Base-by-base conservation (phyloP, 352 stramenopile species). In the Elongisporangium senticosum region DNA sequence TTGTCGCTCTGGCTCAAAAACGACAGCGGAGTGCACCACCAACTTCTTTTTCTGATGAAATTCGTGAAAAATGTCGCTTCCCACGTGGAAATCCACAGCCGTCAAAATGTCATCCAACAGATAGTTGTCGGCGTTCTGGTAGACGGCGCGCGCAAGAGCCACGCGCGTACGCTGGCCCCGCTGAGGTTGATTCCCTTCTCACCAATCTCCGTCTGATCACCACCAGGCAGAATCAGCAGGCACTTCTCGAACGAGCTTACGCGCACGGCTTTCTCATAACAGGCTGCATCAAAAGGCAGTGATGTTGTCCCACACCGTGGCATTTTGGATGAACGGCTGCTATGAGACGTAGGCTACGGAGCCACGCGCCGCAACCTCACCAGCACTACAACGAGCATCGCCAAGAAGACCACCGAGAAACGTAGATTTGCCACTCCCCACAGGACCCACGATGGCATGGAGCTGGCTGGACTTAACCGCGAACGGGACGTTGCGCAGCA, bases 281-380 rank as follows among this genome's bases (percentile, higher is more conserved):
- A 74, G 0, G 63, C 67, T 10, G 71, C 68, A 21, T 96, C 71
- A 28, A 88, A 14, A 90, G 66, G 7, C 93, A 53, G 97, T 86
- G 67, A 99, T 98, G 71, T 99, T 99, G 49, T 98, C 93, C 19
- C 86, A 78, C 17, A 99, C 69, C 3, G 88, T 98, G 10, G 91
- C 96, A 65, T 99, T 99, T 60, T 98, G 85, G 60, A 99, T 98
- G 62, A 98, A 99, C 7, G 97, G 86, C 24, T 90, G 95, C 69
- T 99, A 96, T 13, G 92, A 77, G 48, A 98, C 95, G 61, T 98
- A 99, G 1, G 91, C 95, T 7, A 99, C 77, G 15, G 76, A 90
- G 6, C 96, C 97, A 19, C 83, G 77, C 2, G 98, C 68, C 8
- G 65, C 60, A 1, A 95, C 78, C 7, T 71, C 55, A 3, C 82